Conservation (phyloP, 176 grass and related monocot genomes). For the Cenchrus fungigraminus region DNA sequence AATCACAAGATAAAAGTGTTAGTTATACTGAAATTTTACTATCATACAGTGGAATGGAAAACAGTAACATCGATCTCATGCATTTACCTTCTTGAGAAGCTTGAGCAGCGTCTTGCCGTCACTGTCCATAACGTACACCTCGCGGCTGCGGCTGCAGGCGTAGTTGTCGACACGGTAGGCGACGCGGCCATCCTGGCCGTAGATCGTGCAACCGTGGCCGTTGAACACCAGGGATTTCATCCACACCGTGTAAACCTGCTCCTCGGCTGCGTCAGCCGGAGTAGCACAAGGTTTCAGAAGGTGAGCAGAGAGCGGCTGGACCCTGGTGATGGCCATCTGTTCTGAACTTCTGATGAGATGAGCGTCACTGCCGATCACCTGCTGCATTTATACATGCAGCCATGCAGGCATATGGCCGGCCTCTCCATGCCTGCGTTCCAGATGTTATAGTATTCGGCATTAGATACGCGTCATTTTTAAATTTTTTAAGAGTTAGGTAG, state of each 20-base stretch:
- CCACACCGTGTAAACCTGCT: conserved; percentile 73
- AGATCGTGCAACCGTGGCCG: conserved; percentile 71
- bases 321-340: conserved; percentile 25
- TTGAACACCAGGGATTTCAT: conserved; percentile 79
- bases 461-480: not conserved
- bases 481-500: not conserved
- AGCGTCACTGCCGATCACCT: not conserved
- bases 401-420: not conserved
- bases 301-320: conserved; percentile 39
- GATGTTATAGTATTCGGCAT: not conserved
- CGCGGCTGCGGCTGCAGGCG: conserved; percentile 52
- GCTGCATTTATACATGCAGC: conserved; percentile 24
- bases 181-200: conserved; percentile 61
- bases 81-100: conserved; percentile 60
- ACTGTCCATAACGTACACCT: conserved; percentile 74
- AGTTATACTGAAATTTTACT: not conserved
- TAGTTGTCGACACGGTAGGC: conserved; percentile 89
- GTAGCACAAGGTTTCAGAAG: not conserved
- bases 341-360: conserved; percentile 15
- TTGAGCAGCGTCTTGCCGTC: conserved; percentile 60
- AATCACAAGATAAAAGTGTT: not conserved
- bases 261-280: not conserved
- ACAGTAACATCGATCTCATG: not conserved
- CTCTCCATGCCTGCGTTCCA: not conserved
- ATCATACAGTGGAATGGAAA: not conserved